Conservation (phyloP, 495 filamentous ascomycete species). For the Emericellopsis terricola region DNA sequence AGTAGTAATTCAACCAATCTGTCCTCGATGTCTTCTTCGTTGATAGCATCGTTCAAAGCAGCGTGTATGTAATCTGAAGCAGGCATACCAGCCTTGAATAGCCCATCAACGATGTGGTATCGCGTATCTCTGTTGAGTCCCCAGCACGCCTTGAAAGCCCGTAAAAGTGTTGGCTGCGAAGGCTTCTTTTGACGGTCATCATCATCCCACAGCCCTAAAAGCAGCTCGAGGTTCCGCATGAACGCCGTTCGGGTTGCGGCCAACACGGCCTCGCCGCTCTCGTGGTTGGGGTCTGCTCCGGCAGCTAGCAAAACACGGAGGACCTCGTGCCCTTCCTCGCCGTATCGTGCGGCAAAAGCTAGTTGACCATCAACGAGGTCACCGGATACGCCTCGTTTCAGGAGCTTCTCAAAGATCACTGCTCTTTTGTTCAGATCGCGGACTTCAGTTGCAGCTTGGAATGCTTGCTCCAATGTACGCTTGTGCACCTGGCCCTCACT, state of each 20-base stretch:
- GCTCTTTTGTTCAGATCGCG: conserved; percentile 19
- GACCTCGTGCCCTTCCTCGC: conserved; percentile 19
- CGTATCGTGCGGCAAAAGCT: conserved; percentile 22
- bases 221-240: conserved; percentile 22
- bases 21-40: conserved; percentile 23
- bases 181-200: conserved; percentile 16
- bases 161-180: conserved; percentile 17
- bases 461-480: conserved; percentile 18
- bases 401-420: conserved; percentile 20
- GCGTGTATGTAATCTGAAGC: conserved; percentile 20
- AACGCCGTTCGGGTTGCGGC: conserved; percentile 22
- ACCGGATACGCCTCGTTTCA: conserved; percentile 19
- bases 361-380: conserved; percentile 26
- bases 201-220: conserved; percentile 19
- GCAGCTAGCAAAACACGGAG: conserved; percentile 22
- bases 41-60: conserved; percentile 21
- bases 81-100: conserved; percentile 23
- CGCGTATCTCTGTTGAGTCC: conserved; percentile 20
- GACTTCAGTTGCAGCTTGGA: conserved; percentile 24
- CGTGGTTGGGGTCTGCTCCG: conserved; percentile 24
- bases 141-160: conserved; percentile 24
- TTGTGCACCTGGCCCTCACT: conserved; percentile 12
- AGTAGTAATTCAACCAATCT: conserved; percentile 22
- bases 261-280: conserved; percentile 27
- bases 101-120: conserved; percentile 22